Percentiles rank a stretch among this genome's conserved stretches.
These are phyloP conservation scores for Pittosporum tobira DNA, from an alignment of 129 eudicot species.

Conservation along the genomic window DNA sequence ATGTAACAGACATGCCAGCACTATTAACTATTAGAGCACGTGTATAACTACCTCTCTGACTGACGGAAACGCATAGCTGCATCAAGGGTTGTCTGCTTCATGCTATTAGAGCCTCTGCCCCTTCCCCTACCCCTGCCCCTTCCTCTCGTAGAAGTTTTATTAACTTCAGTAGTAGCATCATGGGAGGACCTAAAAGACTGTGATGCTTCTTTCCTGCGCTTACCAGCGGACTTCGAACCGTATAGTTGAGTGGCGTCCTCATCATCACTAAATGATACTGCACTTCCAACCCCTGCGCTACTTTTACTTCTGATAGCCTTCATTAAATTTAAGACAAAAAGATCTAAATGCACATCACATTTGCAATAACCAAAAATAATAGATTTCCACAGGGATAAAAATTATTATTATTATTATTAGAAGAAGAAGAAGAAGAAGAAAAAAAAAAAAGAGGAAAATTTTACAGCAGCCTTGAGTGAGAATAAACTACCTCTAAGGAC, in stretches of 20 bases:
- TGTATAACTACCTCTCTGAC: conserved; percentile 83
- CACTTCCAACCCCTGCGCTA: conserved; percentile 40
- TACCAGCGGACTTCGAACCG: conserved; percentile 37
- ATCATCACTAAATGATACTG: conserved; percentile 86
- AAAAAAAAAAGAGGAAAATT: background rate
- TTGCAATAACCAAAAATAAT: conserved; percentile 1
- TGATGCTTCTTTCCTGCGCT: conserved; percentile 51
- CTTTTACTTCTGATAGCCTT: conserved; percentile 40
- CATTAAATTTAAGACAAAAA: background rate
- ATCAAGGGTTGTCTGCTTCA: conserved; percentile 93
- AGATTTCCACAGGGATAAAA: background rate
- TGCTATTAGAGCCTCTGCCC: conserved; percentile 54
- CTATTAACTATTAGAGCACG: conserved; percentile 2
- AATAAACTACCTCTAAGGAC: conserved; percentile 45
- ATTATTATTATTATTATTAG: no score
- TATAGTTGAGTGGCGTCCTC: conserved; percentile 48
- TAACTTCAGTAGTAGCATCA: conserved; percentile 38
- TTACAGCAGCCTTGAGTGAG: conserved; percentile 3
- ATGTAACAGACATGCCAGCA: no score
- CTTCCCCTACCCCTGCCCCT: conserved; percentile 86
- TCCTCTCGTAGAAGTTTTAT: conserved; percentile 60
- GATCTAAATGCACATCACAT: background rate
- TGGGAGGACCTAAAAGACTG: conserved; percentile 41
- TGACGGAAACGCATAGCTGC: conserved; percentile 52
- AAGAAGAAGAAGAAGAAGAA: no score